Evolutionary conservation across 345 rosid species (phyloP).

Genomic region (Cardamine occulta): DNA sequence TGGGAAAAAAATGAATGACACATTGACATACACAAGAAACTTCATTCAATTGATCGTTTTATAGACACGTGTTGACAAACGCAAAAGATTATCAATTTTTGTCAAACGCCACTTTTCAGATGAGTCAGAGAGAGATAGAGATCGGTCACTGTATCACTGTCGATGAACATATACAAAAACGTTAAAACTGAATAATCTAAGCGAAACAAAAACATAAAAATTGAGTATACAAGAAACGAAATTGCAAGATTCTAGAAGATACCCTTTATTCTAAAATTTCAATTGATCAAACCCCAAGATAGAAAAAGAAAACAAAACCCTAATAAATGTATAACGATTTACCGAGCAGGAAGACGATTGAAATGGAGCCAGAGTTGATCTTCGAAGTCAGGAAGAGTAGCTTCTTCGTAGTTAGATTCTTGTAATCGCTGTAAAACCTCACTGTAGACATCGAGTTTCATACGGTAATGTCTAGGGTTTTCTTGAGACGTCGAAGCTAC

Average conservation of each 20-base stretch:
- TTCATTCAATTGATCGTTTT: conserved; percentile 5
- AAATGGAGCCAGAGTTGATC: conserved; percentile 94
- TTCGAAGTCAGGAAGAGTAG: conserved; percentile 72
- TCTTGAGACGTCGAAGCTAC: conserved; percentile 56
- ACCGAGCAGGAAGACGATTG: conserved; percentile 94
- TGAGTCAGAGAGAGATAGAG: conserved; percentile 7
- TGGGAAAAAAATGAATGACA: not conserved
- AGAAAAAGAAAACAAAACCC: not conserved
- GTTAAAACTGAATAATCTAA: not conserved
- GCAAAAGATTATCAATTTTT: conserved; percentile 1
- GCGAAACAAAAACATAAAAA: not conserved
- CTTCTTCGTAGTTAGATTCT: conserved; percentile 71
- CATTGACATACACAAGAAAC: not conserved
- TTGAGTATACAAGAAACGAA: not conserved
- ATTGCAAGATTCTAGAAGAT: conserved; percentile 12
- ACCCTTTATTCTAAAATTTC: not conserved
- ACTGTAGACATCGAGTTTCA: conserved; percentile 84
- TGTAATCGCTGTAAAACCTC: conserved; percentile 78
- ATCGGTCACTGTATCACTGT: conserved; percentile 31
- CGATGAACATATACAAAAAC: conserved; percentile 31
- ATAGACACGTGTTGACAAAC: not conserved
- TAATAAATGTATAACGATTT: conserved; percentile 2
- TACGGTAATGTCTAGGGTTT: conserved; percentile 73
- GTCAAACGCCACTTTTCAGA: not conserved
- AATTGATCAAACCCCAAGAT: conserved; percentile 4